Percentiles rank a stretch among this genome's conserved stretches.
These are phyloP conservation scores for Rhytidhysteron rufulum DNA, from an alignment of 2,329 filamentous ascomycete genomes.

Conservation along the genomic window DNA sequence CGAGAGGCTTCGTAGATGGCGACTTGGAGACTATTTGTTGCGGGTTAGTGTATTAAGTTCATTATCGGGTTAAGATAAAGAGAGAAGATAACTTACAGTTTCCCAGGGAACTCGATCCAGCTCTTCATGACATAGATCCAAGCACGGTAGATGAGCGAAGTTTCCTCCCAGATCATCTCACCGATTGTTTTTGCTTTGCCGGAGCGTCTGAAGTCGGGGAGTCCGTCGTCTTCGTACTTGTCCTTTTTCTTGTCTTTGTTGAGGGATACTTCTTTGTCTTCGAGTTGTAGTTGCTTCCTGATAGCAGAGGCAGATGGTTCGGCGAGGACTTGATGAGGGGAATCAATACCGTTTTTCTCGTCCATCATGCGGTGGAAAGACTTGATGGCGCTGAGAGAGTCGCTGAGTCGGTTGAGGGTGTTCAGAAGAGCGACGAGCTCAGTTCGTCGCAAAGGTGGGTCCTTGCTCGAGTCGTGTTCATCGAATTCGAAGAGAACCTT, in stretches of 20 bases:
- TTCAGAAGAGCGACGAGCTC: conserved; percentile 95
- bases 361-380: conserved; percentile 62
- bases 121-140: conserved; percentile 63
- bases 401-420: conserved; percentile 82
- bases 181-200: conserved; percentile 42
- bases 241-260: conserved; percentile 2
- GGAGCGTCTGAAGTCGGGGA: conserved; percentile 42
- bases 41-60: too few species aligned
- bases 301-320: conserved; percentile 19
- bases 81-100: conserved; percentile 58
- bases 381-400: conserved; percentile 70
- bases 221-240: conserved; percentile 25
- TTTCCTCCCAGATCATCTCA: conserved; percentile 63
- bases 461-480: conserved; percentile 57
- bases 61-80: too few species aligned
- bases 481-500: conserved; percentile 97
- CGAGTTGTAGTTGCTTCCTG: conserved; percentile 24
- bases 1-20: too few species aligned
- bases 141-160: conserved; percentile 58
- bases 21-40: too few species aligned
- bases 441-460: conserved; percentile 75
- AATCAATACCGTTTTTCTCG: conserved; percentile 29
- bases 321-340: conserved; percentile 13
- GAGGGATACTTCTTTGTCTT: conserved; percentile 8
- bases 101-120: conserved; percentile 67